Base-by-base conservation (phyloP, 2,329 filamentous ascomycete genomes). In the Pseudogymnoascus verrucosus region DNA sequence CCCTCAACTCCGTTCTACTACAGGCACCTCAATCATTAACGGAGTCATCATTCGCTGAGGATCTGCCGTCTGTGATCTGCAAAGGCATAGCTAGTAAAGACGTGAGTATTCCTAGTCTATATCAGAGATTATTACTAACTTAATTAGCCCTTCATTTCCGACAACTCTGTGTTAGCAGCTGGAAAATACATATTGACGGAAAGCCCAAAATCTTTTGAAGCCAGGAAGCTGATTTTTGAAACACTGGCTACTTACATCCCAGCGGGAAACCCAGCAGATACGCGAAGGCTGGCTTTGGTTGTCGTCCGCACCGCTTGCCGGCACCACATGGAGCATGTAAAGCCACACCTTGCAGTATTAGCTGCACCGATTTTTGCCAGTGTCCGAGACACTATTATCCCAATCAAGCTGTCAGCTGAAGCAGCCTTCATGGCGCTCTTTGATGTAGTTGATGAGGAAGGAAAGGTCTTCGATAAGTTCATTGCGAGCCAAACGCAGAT, bases 361-460 rank as follows among this genome's bases (percentile, higher is more conserved):
- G 88, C 90, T 1, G 88, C 89, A 1, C 87, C 92, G 1, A 84
- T 98, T 51, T 99, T 99, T 75, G 87, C 90, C 44, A 89, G 90
- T 62, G 95, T 99, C 28, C 87, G 96, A 64, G 95, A 99, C 74
- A 82, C 87, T 8, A 87, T 98, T 5, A 98, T 99, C 67, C 96
- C 96, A 0, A 89, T 99, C 73, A 99, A 99, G 77, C 82, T 99
- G 28, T 89, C 93, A 0, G 93, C 95, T 1, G 95, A 99, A 77
- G 93, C 93, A 11, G 92, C 93, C 0, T 98, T 99, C 76, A 83
- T 99, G 63, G 86, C 91, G 60, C 82, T 98, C 4, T 98, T 99
- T 78, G 87, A 85, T 47, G 93, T 98, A 1, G 91, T 93, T 1
- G 91, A 96, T 51, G 89, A 93, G 67, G 95, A 97, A 73, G 83